Percentiles rank a stretch among this genome's conserved stretches.
phyloP scores from a whole-genome alignment of 352 stramenopile genomes.

The Elongisporangium prolatum region DNA sequence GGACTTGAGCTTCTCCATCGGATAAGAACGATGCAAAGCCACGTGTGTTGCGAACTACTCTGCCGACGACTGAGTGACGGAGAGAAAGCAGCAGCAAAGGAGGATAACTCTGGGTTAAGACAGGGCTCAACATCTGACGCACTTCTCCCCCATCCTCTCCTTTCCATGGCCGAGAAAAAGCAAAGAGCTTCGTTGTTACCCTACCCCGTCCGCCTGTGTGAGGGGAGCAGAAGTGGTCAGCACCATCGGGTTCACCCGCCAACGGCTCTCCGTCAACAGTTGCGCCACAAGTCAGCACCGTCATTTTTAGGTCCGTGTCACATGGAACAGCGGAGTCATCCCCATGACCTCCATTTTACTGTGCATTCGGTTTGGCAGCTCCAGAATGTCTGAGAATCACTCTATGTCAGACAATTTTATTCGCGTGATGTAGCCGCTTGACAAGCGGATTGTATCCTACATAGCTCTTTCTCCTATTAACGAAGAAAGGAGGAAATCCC shows the following conservation, averaged over 20 bases:
- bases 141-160: background rate
- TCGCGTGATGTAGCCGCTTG: background rate
- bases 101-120: background rate
- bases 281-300: background rate
- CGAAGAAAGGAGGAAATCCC: background rate
- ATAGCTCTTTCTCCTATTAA: constrained; percentile 3
- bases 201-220: background rate
- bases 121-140: background rate
- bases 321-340: background rate
- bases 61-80: background rate
- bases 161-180: background rate
- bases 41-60: constrained; percentile 18
- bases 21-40: background rate
- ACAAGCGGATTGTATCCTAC: background rate
- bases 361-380: background rate
- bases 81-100: constrained; percentile 1
- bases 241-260: background rate
- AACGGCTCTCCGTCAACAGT: background rate
- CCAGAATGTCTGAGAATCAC: background rate
- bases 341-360: background rate
- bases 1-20: constrained; percentile 65
- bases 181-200: background rate
- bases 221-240: background rate
- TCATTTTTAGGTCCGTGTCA: background rate
- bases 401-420: background rate